Conservation (phyloP, 495 filamentous ascomycete species). For the Neurospora pannonica region DNA sequence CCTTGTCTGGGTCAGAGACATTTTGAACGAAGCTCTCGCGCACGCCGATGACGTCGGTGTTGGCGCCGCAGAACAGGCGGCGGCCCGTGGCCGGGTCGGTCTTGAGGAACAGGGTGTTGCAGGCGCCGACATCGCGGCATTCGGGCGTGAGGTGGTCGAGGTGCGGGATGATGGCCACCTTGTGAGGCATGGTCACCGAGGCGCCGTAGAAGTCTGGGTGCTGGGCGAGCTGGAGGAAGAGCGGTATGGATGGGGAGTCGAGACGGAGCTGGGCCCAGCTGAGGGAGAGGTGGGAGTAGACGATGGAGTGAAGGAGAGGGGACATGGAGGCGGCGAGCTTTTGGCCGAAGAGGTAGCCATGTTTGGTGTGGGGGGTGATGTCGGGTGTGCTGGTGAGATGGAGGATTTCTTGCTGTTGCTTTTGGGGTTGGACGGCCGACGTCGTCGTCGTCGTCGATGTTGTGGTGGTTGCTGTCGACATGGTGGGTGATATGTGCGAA, state of each 20-base stretch:
- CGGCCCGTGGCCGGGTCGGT: constrained; percentile 27
- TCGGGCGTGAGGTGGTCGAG: constrained; percentile 61
- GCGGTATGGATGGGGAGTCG: constrained; percentile 41
- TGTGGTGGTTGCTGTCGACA: neutral
- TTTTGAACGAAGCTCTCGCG: constrained; percentile 59
- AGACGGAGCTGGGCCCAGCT: constrained; percentile 53
- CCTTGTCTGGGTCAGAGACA: constrained; percentile 24
- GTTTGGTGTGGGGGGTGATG: constrained; percentile 30
- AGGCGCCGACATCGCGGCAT: constrained; percentile 57
- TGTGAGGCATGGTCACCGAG: constrained; percentile 68
- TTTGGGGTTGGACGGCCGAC: neutral
- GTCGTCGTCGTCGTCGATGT: neutral
- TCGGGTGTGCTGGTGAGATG: neutral
- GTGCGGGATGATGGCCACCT: constrained; percentile 57
- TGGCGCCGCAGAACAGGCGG: constrained; percentile 52
- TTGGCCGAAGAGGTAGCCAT: constrained; percentile 47
- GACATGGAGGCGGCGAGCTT: constrained; percentile 56
- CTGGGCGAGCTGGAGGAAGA: constrained; percentile 21
- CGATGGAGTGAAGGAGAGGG: constrained; percentile 56
- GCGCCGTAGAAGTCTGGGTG: constrained; percentile 35
- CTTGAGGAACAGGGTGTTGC: constrained; percentile 63
- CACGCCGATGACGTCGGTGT: constrained; percentile 68
- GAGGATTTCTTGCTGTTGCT: neutral
- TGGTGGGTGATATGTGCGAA: neutral
- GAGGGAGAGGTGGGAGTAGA: constrained; percentile 49